A percentile compares a stretch with the other conserved stretches of the same genome.
Evolutionary conservation across 257 asterid genomes (phyloP).

Genomic region (Solanum paucissectum): DNA sequence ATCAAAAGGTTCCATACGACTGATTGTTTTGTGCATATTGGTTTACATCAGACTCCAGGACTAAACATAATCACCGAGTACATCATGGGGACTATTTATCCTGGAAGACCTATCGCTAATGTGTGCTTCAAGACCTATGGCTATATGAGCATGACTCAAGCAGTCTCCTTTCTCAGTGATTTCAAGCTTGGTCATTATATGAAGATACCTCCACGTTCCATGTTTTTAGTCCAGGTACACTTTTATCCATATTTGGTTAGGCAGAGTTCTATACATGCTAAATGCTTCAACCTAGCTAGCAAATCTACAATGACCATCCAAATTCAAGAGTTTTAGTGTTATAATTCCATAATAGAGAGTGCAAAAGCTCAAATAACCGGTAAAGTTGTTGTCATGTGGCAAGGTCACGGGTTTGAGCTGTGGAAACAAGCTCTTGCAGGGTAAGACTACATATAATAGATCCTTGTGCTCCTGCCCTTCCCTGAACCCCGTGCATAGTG

Average conservation of each 20-base stretch:
- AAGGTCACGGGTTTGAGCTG: neutral
- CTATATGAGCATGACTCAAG: slow-evolving; percentile 71
- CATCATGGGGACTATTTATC: slow-evolving; percentile 58
- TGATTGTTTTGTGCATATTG: neutral
- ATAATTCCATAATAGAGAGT: neutral
- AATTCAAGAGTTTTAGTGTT: neutral
- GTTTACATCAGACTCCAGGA: slow-evolving; percentile 42
- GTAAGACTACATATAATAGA: neutral
- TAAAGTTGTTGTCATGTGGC: neutral
- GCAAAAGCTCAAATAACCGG: neutral
- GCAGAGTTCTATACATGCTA: neutral
- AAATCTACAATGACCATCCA: neutral
- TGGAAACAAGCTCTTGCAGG: neutral
- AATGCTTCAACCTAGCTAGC: neutral
- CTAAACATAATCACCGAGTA: slow-evolving; percentile 61
- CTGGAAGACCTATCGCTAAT: slow-evolving; percentile 71
- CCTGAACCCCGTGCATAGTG: neutral
- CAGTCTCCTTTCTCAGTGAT: slow-evolving; percentile 62
- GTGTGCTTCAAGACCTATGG: slow-evolving; percentile 71
- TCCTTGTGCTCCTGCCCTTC: neutral
- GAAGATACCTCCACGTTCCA: slow-evolving; percentile 82
- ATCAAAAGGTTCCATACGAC: neutral
- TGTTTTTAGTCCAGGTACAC: slow-evolving; percentile 79
- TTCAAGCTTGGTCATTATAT: slow-evolving; percentile 81
- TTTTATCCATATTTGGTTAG: neutral